These are phyloP conservation scores for Echinochloa phyllopogon DNA, from an alignment of 176 grass and related monocot species.

Conservation along the genomic window DNA sequence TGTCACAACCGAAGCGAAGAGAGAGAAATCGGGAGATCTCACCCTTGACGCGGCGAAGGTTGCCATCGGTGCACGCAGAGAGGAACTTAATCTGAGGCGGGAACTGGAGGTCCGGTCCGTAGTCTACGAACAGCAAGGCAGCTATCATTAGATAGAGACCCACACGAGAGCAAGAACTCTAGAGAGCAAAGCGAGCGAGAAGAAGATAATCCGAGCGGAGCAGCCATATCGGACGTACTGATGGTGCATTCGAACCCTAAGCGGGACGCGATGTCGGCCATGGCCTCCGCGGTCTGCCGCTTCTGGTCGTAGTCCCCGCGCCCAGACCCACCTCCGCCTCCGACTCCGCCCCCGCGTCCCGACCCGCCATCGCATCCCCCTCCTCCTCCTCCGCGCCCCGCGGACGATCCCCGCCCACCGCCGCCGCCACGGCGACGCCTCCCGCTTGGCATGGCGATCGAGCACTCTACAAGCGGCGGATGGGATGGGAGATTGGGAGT, in stretches of 20 bases:
- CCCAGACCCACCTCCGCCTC: background rate
- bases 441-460: constrained; percentile 29
- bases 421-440: constrained; percentile 18
- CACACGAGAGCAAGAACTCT: background rate
- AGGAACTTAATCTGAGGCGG: constrained; percentile 27
- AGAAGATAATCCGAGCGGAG: background rate
- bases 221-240: background rate
- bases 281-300: background rate
- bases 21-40: background rate
- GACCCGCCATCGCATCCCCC: background rate
- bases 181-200: background rate
- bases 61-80: constrained; percentile 4
- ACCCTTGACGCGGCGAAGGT: constrained; percentile 35
- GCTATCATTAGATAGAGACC: constrained; percentile 15
- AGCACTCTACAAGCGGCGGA: background rate
- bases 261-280: background rate
- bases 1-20: background rate
- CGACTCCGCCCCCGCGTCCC: background rate
- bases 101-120: background rate
- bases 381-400: constrained; percentile 1
- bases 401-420: background rate
- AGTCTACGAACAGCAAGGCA: background rate
- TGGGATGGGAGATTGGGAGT: background rate
- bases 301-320: background rate
- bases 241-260: constrained; percentile 3